Conservation (phyloP, 1,139 yeast species). For the Arxiozyma bovina region DNA sequence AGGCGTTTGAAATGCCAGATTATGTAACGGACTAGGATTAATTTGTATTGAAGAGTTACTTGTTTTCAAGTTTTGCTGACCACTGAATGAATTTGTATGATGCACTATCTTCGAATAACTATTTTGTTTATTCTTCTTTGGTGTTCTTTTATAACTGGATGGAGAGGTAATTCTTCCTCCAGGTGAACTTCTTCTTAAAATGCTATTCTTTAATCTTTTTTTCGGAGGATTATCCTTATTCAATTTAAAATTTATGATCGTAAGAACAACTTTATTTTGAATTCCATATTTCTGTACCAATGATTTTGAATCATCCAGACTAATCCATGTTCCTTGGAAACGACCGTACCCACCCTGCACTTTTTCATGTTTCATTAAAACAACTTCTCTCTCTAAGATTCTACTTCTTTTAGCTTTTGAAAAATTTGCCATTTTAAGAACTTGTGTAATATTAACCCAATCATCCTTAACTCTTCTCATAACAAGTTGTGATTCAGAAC, state of each 20-base stretch:
- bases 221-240: slow-evolving; percentile 45
- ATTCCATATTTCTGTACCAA: slow-evolving; percentile 49
- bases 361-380: slow-evolving; percentile 74
- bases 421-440: slow-evolving; percentile 74
- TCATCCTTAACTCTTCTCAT: slow-evolving; percentile 77
- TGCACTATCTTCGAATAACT: not conserved
- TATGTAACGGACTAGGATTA: slow-evolving; percentile 30
- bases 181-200: slow-evolving; percentile 27
- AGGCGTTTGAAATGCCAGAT: slow-evolving; percentile 29
- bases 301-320: slow-evolving; percentile 46
- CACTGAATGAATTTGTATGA: not conserved
- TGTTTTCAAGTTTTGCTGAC: not conserved
- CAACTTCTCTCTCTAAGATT: slow-evolving; percentile 79
- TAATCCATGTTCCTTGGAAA: slow-evolving; percentile 91
- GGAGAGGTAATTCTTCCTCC: slow-evolving; percentile 27
- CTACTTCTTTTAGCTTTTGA: slow-evolving; percentile 81
- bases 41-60: slow-evolving; percentile 12
- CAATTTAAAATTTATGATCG: slow-evolving; percentile 41
- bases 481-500: slow-evolving; percentile 26
- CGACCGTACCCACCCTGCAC: slow-evolving; percentile 93
- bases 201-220: slow-evolving; percentile 36
- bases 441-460: slow-evolving; percentile 89
- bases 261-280: slow-evolving; percentile 45
- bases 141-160: slow-evolving; percentile 31
- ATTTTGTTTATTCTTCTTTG: slow-evolving; percentile 23